A percentile compares a stretch with the other conserved stretches of the same genome.
These are phyloP conservation scores for Flaveria sonorensis DNA, from an alignment of 129 eudicot genomes.

Conservation along the genomic window DNA sequence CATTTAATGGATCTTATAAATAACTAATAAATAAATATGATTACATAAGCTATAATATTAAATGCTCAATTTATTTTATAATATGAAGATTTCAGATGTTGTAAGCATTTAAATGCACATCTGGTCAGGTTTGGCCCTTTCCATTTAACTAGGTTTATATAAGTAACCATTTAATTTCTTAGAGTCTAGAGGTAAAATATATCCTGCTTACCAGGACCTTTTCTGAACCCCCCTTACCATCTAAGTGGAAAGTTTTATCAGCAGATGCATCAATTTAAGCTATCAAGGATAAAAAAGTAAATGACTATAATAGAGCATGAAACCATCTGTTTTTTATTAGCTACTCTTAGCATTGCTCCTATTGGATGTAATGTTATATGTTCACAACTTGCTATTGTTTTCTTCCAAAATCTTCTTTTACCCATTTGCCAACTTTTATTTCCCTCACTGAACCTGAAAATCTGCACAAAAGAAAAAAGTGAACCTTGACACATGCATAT, in stretches of 20 bases:
- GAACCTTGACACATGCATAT: not conserved
- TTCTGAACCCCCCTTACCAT: slow-evolving; percentile 6
- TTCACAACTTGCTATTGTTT: not conserved
- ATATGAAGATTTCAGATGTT: not conserved
- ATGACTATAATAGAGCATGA: not conserved
- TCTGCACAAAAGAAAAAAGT: not conserved
- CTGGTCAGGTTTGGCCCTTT: not conserved
- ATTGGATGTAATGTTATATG: not conserved
- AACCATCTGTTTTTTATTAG: not conserved
- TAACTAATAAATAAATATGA: not conserved
- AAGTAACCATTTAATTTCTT: not conserved
- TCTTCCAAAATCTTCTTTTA: slow-evolving; percentile 1
- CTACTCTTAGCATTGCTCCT: not conserved
- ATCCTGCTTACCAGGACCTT: not conserved
- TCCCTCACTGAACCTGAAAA: not conserved
- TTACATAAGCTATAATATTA: not conserved
- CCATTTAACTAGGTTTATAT: not conserved
- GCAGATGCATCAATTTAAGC: slow-evolving; percentile 2
- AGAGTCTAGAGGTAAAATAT: not conserved
- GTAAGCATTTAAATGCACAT: not conserved
- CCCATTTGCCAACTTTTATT: not conserved
- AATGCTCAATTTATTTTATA: not conserved
- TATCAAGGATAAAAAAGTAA: too few species aligned
- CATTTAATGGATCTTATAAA: not conserved
- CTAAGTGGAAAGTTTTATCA: slow-evolving; percentile 4